Conservation (phyloP, 371 early-diverging fungal genomes). For the Apophysomyces ossiformis region DNA sequence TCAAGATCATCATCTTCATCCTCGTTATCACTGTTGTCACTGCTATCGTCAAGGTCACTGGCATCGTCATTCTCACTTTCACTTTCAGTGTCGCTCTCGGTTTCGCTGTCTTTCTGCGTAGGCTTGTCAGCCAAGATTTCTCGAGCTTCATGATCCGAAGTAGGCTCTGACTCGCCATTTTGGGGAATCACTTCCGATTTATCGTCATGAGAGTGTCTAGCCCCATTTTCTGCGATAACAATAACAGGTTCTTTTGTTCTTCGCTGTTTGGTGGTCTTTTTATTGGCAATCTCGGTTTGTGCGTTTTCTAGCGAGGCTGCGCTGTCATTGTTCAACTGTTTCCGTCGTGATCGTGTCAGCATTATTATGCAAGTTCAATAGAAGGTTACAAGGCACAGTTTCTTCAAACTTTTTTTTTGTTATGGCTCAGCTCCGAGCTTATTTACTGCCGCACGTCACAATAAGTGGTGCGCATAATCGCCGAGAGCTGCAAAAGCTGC, state of each 20-base stretch:
- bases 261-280: background rate
- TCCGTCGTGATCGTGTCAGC: background rate
- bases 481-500: too few species aligned
- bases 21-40: conserved; percentile 5
- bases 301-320: background rate
- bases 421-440: too few species aligned
- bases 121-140: background rate
- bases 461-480: too few species aligned
- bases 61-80: conserved; percentile 22
- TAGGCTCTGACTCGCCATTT: background rate
- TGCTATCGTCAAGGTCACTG: background rate
- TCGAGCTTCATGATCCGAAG: background rate
- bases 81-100: conserved; percentile 13
- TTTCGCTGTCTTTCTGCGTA: conserved; percentile 12
- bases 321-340: background rate
- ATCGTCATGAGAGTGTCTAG: background rate
- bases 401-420: too few species aligned
- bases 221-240: background rate
- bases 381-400: background rate
- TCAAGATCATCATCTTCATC: conserved; percentile 52
- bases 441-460: background rate
- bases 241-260: background rate
- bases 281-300: background rate
- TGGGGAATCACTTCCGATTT: background rate
- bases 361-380: background rate